Evolutionary conservation across 139 green algal species (phyloP).

Genomic region (Chlamydomonas applanata): DNA sequence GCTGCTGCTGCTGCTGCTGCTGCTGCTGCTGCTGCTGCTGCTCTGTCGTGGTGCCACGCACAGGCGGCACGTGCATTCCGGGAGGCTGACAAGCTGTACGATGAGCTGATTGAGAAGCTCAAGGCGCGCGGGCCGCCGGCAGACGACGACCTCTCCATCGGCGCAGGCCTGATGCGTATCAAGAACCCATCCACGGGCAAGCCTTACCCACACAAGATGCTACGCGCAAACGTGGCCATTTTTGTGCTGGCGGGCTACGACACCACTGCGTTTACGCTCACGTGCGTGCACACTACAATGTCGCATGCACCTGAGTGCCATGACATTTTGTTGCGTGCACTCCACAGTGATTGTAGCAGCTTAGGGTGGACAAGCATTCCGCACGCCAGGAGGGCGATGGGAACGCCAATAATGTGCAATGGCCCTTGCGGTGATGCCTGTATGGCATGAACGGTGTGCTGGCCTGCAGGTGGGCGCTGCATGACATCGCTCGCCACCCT

Average conservation of each 20-base stretch:
- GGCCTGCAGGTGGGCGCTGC: not conserved
- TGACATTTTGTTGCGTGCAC: not conserved
- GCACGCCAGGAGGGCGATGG: too few species aligned
- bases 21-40: too few species aligned
- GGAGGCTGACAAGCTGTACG: too few species aligned
- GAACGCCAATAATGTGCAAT: too few species aligned
- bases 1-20: too few species aligned
- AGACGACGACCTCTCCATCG: not conserved
- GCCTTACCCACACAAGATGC: not conserved
- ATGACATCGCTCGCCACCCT: conserved; percentile 1
- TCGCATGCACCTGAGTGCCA: not conserved
- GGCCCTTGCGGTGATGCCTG: too few species aligned
- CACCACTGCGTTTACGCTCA: not conserved
- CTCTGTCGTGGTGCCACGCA: too few species aligned
- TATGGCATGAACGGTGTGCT: too few species aligned
- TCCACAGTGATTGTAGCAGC: not conserved
- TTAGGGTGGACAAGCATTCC: too few species aligned
- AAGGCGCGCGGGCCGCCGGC: not conserved
- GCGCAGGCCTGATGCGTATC: not conserved
- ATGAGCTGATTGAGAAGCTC: not conserved
- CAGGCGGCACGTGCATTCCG: too few species aligned
- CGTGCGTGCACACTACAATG: not conserved
- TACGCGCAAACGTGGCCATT: not conserved
- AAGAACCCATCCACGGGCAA: not conserved
- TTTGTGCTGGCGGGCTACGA: too few species aligned